Evolutionary conservation across 2,329 filamentous ascomycete species (phyloP), one percentile per base, ranked within the genome.

Genomic region (Trichoderma lentiforme): DNA sequence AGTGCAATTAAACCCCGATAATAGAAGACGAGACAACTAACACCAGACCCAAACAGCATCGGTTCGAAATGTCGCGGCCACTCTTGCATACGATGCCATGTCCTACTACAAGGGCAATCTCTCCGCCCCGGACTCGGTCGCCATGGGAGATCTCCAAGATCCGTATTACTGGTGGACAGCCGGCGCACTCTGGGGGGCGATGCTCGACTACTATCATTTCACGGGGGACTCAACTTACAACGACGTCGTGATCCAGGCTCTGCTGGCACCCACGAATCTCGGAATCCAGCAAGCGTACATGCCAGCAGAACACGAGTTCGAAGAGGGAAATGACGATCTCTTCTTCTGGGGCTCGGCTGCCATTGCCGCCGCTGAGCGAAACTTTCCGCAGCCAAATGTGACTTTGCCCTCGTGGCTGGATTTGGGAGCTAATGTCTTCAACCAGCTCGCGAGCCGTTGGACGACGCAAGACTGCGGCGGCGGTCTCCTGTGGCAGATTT

Each of bases 401-500:
- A 79, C 79, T 18, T 81, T 88, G 47, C 90, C 91, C 0, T 83
- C 86, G 9, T 94, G 91, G 89, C 83, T 93, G 21, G 83, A 91
- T 28, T 85, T 96, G 30, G 88, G 88, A 8, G 85, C 87, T 76
- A 93, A 92, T 74, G 88, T 93, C 36, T 96, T 93, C 86, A 90
- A 94, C 79, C 86, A 87, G 57, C 91, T 94, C 77, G 86, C 85
- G 6, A 80, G 81, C 26, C 88, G 93, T 60, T 96, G 93, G 93
- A 90, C 95, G 78, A 85, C 83, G 0, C 82, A 84, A 0, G 81
- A 83, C 51, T 97, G 93, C 77, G 86, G 85, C 30, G 93, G 93
- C 73, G 94, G 93, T 5, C 82, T 96, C 61, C 86, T 89, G 71
- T 95, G 93, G 93, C 93, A 97, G 83, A 94, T 97, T 75, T 95